Evolutionary conservation across 805 yeast genomes (phyloP).

Genomic region (Scheffersomyces ergatensis): DNA sequence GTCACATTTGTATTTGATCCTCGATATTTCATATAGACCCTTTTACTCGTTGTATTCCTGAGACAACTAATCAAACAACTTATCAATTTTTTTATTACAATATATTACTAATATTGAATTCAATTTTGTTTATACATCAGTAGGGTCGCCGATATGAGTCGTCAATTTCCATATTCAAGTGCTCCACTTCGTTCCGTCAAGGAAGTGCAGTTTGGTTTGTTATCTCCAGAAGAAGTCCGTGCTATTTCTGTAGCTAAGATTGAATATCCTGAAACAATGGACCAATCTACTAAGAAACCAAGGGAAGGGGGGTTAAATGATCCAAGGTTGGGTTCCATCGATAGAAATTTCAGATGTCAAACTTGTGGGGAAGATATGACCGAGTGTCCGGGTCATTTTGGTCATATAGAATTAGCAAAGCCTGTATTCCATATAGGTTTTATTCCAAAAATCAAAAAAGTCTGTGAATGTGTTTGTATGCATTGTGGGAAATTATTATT

Average conservation of each 20-base stretch:
- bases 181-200: slow-evolving; percentile 97
- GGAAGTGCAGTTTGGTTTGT: slow-evolving; percentile 97
- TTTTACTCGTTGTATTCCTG: not conserved
- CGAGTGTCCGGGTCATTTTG: slow-evolving; percentile 99
- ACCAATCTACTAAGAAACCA: slow-evolving; percentile 90
- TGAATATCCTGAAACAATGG: slow-evolving; percentile 99
- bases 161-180: slow-evolving; percentile 85
- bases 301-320: slow-evolving; percentile 97
- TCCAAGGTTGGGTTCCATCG: slow-evolving; percentile 95
- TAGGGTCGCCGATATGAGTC: slow-evolving; percentile 30
- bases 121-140: too few relatives aligned
- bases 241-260: slow-evolving; percentile 97
- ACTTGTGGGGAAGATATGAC: slow-evolving; percentile 99
- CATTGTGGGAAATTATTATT: slow-evolving; percentile 94
- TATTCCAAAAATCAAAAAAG: slow-evolving; percentile 88
- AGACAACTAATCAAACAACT: not conserved
- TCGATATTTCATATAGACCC: not conserved
- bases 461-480: slow-evolving; percentile 96
- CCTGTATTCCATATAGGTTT: slow-evolving; percentile 99
- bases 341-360: slow-evolving; percentile 95
- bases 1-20: not conserved
- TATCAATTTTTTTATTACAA: not conserved
- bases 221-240: slow-evolving; percentile 93
- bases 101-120: too few relatives aligned
- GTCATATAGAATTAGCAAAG: slow-evolving; percentile 96